These are phyloP conservation scores for Cornus suecica DNA, from an alignment of 148 eudicot genomes.

Conservation along the genomic window DNA sequence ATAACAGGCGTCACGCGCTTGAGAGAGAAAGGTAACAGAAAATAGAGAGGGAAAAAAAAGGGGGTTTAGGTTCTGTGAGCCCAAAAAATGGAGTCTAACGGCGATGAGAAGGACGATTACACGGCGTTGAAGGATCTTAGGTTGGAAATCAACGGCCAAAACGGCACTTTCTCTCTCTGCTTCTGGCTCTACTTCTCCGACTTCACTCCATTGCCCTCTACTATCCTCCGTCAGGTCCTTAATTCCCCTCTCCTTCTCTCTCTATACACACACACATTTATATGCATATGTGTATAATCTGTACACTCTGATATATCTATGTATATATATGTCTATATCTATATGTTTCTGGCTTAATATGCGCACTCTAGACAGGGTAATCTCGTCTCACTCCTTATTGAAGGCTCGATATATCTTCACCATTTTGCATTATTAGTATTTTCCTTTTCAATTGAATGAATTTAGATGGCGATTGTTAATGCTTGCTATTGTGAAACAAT, in stretches of 20 bases:
- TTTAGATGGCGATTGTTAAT: not conserved
- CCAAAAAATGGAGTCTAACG: constrained; percentile 15
- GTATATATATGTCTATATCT: too few species aligned
- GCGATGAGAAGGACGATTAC: constrained; percentile 27
- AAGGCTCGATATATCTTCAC: too few species aligned
- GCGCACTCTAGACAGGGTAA: not conserved
- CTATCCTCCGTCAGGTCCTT: constrained; percentile 57
- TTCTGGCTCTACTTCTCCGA: constrained; percentile 63
- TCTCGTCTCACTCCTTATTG: not conserved
- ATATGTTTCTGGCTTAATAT: too few species aligned
- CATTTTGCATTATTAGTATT: too few species aligned
- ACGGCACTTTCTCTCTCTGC: constrained; percentile 40
- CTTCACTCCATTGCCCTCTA: constrained; percentile 51
- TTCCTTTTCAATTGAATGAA: not conserved
- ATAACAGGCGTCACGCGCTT: constrained; percentile 14
- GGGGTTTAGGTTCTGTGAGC: not conserved
- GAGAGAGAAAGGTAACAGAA: not conserved
- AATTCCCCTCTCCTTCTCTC: not conserved
- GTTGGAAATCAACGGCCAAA: constrained; percentile 36
- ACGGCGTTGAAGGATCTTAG: constrained; percentile 46
- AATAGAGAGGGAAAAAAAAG: not conserved
- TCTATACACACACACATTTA: not conserved
- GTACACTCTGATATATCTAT: not conserved
- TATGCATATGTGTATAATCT: not conserved
- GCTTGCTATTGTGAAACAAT: not conserved